Evolutionary conservation across 2,329 filamentous ascomycete genomes (phyloP).

Genomic region (Tolypocladium tundrense): DNA sequence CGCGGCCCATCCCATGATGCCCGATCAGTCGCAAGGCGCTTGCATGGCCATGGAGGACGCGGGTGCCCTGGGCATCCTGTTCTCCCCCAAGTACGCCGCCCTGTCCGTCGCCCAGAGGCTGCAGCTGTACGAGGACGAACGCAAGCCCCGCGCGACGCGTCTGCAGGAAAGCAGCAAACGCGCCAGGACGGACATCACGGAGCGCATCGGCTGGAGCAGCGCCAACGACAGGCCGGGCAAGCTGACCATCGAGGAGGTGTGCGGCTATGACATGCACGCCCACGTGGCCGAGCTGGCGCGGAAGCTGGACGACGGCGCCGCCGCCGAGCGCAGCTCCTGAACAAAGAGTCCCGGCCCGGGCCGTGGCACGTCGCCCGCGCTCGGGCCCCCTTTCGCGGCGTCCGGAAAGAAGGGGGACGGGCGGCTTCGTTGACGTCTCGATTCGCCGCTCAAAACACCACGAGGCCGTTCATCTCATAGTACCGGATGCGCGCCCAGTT

Average conservation of each 20-base stretch:
- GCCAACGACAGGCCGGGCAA: constrained; percentile 41
- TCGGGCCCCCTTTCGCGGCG: not conserved
- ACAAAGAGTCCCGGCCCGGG: no score
- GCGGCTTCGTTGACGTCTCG: no score
- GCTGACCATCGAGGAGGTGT: constrained; percentile 55
- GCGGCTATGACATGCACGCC: constrained; percentile 32
- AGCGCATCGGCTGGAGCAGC: constrained; percentile 11
- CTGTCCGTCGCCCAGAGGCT: constrained; percentile 32
- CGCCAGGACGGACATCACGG: constrained; percentile 44
- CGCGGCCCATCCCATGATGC: constrained; percentile 57
- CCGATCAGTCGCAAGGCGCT: constrained; percentile 55
- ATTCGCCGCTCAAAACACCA: constrained; percentile 15
- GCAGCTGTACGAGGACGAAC: constrained; percentile 35
- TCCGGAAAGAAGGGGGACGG: no score
- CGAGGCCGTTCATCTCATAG: constrained; percentile 24
- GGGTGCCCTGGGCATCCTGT: constrained; percentile 47
- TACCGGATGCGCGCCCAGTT: constrained; percentile 25
- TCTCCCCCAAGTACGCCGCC: constrained; percentile 27
- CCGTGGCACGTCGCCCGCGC: not conserved
- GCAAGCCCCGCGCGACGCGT: constrained; percentile 36
- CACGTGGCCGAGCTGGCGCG: constrained; percentile 9
- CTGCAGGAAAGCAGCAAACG: constrained; percentile 41
- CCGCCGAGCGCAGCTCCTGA: not conserved
- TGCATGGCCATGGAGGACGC: constrained; percentile 58
- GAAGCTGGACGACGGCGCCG: not conserved